phyloP scores from a whole-genome alignment of 257 asterid genomes.

The Solanum paucissectum region DNA sequence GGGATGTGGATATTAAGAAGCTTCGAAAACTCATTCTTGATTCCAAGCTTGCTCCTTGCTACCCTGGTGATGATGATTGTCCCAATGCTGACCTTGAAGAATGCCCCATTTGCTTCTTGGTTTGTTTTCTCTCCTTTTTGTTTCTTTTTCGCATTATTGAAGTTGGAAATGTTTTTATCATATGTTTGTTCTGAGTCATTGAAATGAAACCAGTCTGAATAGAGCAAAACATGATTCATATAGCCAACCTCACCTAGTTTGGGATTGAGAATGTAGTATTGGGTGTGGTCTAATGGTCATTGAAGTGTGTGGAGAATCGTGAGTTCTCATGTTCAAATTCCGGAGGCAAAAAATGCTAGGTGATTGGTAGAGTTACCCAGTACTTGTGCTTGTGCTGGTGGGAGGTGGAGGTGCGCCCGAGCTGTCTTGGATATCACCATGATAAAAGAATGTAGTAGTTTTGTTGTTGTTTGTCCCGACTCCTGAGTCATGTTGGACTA shows the following conservation, averaged over 20 bases:
- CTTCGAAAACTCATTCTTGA: slow-evolving; percentile 86
- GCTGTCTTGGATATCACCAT: no score
- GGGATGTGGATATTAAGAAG: slow-evolving; percentile 96
- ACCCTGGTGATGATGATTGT: slow-evolving; percentile 90
- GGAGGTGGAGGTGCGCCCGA: not conserved
- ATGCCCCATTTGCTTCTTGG: slow-evolving; percentile 99
- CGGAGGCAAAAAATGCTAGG: not conserved
- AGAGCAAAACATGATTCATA: not conserved
- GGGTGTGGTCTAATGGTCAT: not conserved
- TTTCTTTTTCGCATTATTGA: not conserved
- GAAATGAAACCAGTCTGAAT: not conserved
- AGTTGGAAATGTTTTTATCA: not conserved
- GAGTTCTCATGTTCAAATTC: not conserved
- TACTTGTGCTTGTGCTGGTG: not conserved
- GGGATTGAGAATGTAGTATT: not conserved
- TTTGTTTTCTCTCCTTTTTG: slow-evolving; percentile 16
- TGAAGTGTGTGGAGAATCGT: not conserved
- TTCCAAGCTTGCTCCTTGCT: slow-evolving; percentile 96
- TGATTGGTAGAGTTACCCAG: not conserved
- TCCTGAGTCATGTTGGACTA: not conserved
- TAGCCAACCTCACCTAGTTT: not conserved
- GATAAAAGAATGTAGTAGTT: not conserved
- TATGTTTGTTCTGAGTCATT: not conserved
- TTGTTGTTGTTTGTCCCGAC: not conserved
- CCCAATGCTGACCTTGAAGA: slow-evolving; percentile 73